Conservation (phyloP, 106 monocot genomes). For the Acanthochlamys bracteata region DNA sequence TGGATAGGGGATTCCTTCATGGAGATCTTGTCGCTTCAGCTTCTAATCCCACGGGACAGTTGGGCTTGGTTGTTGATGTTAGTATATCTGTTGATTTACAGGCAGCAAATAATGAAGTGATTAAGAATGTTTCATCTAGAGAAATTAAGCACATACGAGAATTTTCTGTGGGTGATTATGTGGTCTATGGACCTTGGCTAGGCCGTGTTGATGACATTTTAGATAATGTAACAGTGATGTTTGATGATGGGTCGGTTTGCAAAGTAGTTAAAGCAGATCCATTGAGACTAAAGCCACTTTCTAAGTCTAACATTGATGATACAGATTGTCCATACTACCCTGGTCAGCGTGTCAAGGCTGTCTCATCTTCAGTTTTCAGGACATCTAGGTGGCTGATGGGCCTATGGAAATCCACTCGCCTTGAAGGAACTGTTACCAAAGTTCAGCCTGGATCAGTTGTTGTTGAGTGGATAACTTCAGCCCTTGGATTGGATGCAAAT, state of each 20-base stretch:
- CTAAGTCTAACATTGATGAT: conserved; percentile 44
- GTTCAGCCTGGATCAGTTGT: conserved; percentile 72
- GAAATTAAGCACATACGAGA: conserved; percentile 65
- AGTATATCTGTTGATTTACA: conserved; percentile 59
- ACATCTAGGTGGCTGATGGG: conserved; percentile 76
- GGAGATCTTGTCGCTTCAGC: conserved; percentile 79
- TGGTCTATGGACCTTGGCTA: conserved; percentile 74
- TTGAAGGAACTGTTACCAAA: conserved; percentile 87
- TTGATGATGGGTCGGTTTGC: conserved; percentile 95
- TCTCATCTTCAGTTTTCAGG: conserved; percentile 78
- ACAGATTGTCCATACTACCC: conserved; percentile 80
- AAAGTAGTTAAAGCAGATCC: conserved; percentile 89
- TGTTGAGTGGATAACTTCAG: conserved; percentile 89
- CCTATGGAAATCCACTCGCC: conserved; percentile 71
- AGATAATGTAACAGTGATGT: conserved; percentile 87
- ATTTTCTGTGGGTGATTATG: conserved; percentile 80
- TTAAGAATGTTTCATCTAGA: conserved; percentile 51
- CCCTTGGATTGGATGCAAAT: conserved; percentile 38
- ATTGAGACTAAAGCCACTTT: conserved; percentile 55
- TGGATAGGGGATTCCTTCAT: conserved; percentile 72
- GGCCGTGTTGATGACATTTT: conserved; percentile 88
- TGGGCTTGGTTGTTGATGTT: conserved; percentile 85
- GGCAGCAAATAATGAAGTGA: conserved; percentile 32
- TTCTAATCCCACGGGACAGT: conserved; percentile 75
- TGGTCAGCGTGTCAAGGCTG: conserved; percentile 83